Percentiles rank a stretch among this genome's conserved stretches.
Conservation (phyloP, 495 filamentous ascomycete species). For the Penicillium bovifimosum region DNA sequence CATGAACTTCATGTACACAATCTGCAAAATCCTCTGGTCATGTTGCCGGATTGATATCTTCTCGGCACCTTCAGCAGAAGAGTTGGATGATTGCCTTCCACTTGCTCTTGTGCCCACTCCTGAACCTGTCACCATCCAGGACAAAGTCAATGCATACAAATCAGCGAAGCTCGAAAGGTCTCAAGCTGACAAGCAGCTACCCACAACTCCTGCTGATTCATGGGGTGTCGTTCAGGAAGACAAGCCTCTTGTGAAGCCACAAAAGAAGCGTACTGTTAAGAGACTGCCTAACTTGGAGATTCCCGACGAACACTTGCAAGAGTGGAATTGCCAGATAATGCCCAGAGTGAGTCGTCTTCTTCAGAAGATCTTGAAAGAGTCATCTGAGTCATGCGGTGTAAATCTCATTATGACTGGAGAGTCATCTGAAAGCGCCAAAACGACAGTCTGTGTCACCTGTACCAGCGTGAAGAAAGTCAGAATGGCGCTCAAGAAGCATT, state of each 20-base stretch:
- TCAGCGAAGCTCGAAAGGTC: conserved; percentile 9
- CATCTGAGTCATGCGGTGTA: conserved; percentile 65
- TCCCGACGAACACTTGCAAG: conserved; percentile 55
- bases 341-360: conserved; percentile 66
- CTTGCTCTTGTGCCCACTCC: conserved; percentile 39
- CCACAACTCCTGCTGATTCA: conserved; percentile 18
- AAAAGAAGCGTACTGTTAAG: conserved; percentile 41
- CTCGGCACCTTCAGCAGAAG: conserved; percentile 37
- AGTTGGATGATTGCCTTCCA: conserved; percentile 43
- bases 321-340: conserved; percentile 68
- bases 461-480: conserved; percentile 65
- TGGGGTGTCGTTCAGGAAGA: conserved; percentile 26
- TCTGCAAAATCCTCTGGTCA: conserved; percentile 41
- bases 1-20: conserved; percentile 45
- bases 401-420: conserved; percentile 71
- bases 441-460: conserved; percentile 73
- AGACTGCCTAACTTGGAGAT: conserved; percentile 45
- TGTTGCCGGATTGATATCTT: conserved; percentile 45
- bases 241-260: conserved; percentile 24
- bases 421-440: conserved; percentile 55
- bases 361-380: conserved; percentile 54
- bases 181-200: conserved; percentile 21
- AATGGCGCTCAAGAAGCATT: conserved; percentile 64
- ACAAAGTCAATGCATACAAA: conserved; percentile 18
- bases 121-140: conserved; percentile 26